Evolutionary conservation across 2,329 filamentous ascomycete genomes (phyloP).

Genomic region (Trichophyton equinum): DNA sequence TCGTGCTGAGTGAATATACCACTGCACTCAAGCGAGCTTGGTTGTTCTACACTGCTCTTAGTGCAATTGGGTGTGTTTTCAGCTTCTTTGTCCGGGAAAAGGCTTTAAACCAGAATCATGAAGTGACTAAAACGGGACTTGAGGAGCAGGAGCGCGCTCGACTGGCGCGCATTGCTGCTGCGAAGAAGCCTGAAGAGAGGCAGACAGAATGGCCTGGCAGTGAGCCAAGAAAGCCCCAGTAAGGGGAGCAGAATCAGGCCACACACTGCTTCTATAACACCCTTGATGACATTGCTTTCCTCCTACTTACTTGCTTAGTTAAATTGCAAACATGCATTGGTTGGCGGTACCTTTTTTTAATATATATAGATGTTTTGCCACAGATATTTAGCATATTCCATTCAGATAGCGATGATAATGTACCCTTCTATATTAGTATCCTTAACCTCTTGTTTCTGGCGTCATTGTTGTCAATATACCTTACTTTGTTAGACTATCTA

Average conservation of each 20-base stretch:
- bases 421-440: too few species aligned
- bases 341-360: too few species aligned
- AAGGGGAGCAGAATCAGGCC: background rate
- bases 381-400: too few species aligned
- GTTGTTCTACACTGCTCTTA: slow-evolving; percentile 37
- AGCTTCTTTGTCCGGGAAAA: slow-evolving; percentile 30
- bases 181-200: slow-evolving; percentile 6
- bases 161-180: slow-evolving; percentile 19
- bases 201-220: background rate
- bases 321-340: too few species aligned
- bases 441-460: too few species aligned
- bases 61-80: slow-evolving; percentile 26
- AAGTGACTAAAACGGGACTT: slow-evolving; percentile 34
- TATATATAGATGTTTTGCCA: too few species aligned
- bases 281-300: too few species aligned
- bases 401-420: too few species aligned
- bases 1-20: slow-evolving; percentile 33
- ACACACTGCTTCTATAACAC: background rate
- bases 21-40: slow-evolving; percentile 37
- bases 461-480: too few species aligned
- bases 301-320: too few species aligned
- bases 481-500: too few species aligned
- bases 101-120: slow-evolving; percentile 31
- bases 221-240: background rate
- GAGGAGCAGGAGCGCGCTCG: slow-evolving; percentile 34